These are phyloP conservation scores for Apiosordaria backusii DNA, from an alignment of 495 filamentous ascomycete genomes.

Conservation along the genomic window DNA sequence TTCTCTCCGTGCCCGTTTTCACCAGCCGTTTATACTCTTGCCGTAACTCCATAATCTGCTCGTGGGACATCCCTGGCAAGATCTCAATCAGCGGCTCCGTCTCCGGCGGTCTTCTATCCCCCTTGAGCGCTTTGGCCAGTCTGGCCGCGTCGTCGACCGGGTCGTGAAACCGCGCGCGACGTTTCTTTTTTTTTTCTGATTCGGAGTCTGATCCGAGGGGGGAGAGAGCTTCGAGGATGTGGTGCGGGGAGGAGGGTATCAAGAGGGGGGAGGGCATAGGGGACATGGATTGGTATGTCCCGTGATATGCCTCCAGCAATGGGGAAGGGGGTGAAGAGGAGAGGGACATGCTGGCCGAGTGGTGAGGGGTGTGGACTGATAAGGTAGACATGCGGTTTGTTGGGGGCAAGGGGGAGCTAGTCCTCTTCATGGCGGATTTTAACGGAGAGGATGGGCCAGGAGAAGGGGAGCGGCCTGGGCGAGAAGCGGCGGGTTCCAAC, in stretches of 20 bases:
- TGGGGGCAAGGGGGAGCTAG: conserved; percentile 47
- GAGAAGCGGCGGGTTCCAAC: conserved; percentile 18
- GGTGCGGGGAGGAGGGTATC: conserved; percentile 35
- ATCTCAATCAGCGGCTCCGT: conserved; percentile 73
- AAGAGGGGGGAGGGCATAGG: conserved; percentile 82
- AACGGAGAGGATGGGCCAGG: conserved; percentile 23
- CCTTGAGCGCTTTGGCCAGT: conserved; percentile 71
- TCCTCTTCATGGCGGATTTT: conserved; percentile 40
- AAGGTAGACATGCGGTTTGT: conserved; percentile 46
- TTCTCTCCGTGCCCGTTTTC: conserved; percentile 63
- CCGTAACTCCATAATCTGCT: conserved; percentile 79
- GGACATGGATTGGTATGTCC: conserved; percentile 92
- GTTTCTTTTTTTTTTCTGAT: conserved; percentile 39
- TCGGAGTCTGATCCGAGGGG: conserved; percentile 45
- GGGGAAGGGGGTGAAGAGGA: conserved; percentile 71
- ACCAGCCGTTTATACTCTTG: conserved; percentile 86
- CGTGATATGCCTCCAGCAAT: conserved; percentile 86
- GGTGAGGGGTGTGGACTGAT: conserved; percentile 41
- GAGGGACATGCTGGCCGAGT: conserved; percentile 38
- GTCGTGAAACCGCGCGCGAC: conserved; percentile 71
- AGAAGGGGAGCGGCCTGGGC: conserved; percentile 28
- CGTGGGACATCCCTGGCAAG: conserved; percentile 75
- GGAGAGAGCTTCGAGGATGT: conserved; percentile 40
- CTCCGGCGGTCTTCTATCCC: conserved; percentile 60
- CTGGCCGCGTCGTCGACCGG: conserved; percentile 71